A percentile compares a stretch with the other conserved stretches of the same genome.
phyloP scores from a whole-genome alignment of 345 rosid species.

The Pistacia atlantica region DNA sequence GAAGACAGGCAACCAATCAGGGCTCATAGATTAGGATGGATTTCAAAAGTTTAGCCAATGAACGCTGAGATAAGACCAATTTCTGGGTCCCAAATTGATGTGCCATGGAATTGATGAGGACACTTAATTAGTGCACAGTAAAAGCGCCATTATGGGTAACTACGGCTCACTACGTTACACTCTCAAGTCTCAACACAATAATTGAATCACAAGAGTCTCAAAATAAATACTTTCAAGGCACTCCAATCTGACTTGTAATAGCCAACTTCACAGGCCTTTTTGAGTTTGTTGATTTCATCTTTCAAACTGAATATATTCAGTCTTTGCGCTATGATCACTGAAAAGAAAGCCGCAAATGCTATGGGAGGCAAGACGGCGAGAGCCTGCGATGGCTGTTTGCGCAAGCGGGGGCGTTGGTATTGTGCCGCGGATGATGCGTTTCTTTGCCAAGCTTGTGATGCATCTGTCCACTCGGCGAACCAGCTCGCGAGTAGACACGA shows the following conservation, averaged over 20 bases:
- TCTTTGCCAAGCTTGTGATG: slow-evolving; percentile 68
- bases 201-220: slow-evolving; percentile 4
- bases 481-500: slow-evolving; percentile 62
- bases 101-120: background rate
- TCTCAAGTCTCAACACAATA: slow-evolving; percentile 9
- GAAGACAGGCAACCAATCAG: slow-evolving; percentile 39
- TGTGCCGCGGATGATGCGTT: slow-evolving; percentile 72
- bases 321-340: background rate
- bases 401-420: slow-evolving; percentile 57
- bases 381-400: slow-evolving; percentile 56
- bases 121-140: background rate
- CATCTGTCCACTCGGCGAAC: slow-evolving; percentile 68
- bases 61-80: slow-evolving; percentile 27
- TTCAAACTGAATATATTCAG: too few relatives aligned
- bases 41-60: slow-evolving; percentile 39
- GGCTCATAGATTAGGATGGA: slow-evolving; percentile 32
- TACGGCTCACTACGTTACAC: background rate
- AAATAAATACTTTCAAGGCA: background rate
- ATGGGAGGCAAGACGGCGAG: slow-evolving; percentile 47
- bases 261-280: background rate
- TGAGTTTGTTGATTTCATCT: background rate
- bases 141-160: background rate
- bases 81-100: slow-evolving; percentile 23
- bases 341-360: slow-evolving; percentile 27
- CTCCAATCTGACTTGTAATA: background rate